Evolutionary conservation across 2,329 filamentous ascomycete genomes (phyloP).

Genomic region (Thielaviopsis euricoi): DNA sequence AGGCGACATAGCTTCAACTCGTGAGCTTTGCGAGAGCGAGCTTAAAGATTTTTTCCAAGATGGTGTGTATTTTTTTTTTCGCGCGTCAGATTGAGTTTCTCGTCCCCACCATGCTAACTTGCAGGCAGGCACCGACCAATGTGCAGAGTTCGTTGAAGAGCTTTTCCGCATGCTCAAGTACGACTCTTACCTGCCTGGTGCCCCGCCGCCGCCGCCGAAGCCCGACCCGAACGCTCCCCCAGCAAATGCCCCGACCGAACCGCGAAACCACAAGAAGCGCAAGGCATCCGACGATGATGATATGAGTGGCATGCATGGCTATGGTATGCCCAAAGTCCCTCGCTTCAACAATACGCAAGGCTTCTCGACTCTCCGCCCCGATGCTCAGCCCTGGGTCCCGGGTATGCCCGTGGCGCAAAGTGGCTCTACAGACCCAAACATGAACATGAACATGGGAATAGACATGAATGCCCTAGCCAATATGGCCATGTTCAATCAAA

Average conservation of each 20-base stretch:
- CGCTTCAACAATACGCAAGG: not conserved
- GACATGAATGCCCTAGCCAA: slow-evolving; percentile 8
- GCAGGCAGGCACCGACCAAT: not conserved
- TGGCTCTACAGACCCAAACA: not conserved
- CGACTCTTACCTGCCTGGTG: slow-evolving; percentile 36
- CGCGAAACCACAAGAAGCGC: slow-evolving; percentile 1
- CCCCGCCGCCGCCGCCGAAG: slow-evolving; percentile 20
- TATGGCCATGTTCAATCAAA: slow-evolving; percentile 10
- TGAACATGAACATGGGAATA: slow-evolving; percentile 3
- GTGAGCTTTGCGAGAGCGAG: slow-evolving; percentile 51
- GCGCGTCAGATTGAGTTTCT: slow-evolving; percentile 24
- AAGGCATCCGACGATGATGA: slow-evolving; percentile 4
- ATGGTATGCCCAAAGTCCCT: slow-evolving; percentile 1
- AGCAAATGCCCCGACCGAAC: slow-evolving; percentile 1
- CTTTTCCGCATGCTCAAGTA: slow-evolving; percentile 42
- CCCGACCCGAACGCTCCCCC: slow-evolving; percentile 2
- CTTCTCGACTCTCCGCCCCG: not conserved
- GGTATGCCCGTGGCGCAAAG: not conserved
- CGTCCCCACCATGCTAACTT: too few species aligned
- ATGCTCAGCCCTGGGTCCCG: not conserved
- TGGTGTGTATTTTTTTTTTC: slow-evolving; percentile 23
- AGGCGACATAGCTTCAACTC: slow-evolving; percentile 45
- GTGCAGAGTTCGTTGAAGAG: slow-evolving; percentile 28
- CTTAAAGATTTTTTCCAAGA: slow-evolving; percentile 62
- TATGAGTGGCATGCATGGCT: not conserved